phyloP scores from a whole-genome alignment of 2,329 filamentous ascomycete species.

The Xylaria sp. region DNA sequence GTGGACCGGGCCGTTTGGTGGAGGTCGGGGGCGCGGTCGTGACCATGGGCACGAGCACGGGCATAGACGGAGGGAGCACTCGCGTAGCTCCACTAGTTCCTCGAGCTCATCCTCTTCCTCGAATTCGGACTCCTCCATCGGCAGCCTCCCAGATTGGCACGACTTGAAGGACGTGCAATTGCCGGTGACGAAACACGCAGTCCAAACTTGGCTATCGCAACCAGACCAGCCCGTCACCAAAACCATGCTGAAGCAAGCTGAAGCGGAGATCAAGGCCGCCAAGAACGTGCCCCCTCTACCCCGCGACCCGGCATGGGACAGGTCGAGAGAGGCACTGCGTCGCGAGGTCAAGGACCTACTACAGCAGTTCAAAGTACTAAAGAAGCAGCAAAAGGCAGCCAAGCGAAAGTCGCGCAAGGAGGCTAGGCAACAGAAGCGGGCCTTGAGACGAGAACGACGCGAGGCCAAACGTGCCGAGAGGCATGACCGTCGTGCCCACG shows the following conservation, averaged over 20 bases:
- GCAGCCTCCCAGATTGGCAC: constrained; percentile 65
- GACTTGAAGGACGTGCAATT: constrained; percentile 62
- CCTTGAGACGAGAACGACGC: constrained; percentile 47
- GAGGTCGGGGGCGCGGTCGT: constrained; percentile 27
- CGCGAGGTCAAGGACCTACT: constrained; percentile 54
- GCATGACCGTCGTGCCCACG: constrained; percentile 30
- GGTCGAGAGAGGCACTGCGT: constrained; percentile 29
- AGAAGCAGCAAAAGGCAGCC: constrained; percentile 54
- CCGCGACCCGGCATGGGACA: constrained; percentile 27
- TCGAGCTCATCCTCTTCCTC: constrained; percentile 51
- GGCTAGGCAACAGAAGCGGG: constrained; percentile 48
- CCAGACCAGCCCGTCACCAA: constrained; percentile 63
- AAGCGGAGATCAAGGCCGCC: constrained; percentile 57
- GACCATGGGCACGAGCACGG: constrained; percentile 20
- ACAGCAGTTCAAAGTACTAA: constrained; percentile 59
- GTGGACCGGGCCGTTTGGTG: constrained; percentile 21
- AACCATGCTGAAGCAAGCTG: constrained; percentile 56
- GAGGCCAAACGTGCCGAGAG: constrained; percentile 10
- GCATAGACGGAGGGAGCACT: constrained; percentile 15
- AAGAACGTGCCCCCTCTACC: constrained; percentile 41
- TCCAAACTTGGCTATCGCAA: constrained; percentile 61
- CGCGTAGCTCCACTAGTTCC: constrained; percentile 39
- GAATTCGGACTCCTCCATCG: constrained; percentile 57
- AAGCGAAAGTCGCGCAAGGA: constrained; percentile 49
- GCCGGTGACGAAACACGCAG: constrained; percentile 56